Conservation (phyloP, 2,329 filamentous ascomycete genomes). For the Penicillium rolfsii region DNA sequence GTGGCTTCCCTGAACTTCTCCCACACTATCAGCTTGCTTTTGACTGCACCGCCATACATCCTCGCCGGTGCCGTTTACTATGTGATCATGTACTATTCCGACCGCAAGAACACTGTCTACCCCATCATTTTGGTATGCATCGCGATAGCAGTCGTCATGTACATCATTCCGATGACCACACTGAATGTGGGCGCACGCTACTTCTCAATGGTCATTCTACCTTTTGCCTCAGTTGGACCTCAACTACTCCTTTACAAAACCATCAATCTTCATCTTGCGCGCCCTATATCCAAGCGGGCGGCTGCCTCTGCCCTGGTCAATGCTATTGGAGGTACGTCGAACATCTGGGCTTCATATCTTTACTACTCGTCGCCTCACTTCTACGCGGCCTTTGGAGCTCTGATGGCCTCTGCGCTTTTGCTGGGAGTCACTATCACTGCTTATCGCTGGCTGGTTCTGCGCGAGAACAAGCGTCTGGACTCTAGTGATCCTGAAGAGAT, state of each 20-base stretch:
- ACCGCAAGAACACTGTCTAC: conserved; percentile 43
- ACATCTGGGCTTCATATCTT: conserved; percentile 33
- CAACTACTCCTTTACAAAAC: conserved; percentile 50
- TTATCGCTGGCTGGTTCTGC: conserved; percentile 44
- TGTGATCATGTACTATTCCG: conserved; percentile 42
- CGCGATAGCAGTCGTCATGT: conserved; percentile 40
- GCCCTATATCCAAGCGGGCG: conserved; percentile 49
- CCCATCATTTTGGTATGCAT: conserved; percentile 43
- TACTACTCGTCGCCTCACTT: conserved; percentile 38
- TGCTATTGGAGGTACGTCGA: conserved; percentile 32
- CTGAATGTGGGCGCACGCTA: conserved; percentile 46
- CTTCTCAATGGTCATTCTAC: conserved; percentile 50
- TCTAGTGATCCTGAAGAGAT: conserved; percentile 43
- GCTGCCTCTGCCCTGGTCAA: conserved; percentile 49
- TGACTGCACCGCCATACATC: conserved; percentile 54
- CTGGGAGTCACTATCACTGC: conserved; percentile 41
- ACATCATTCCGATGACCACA: conserved; percentile 45
- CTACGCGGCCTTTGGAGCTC: conserved; percentile 47
- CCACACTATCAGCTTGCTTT: conserved; percentile 47
- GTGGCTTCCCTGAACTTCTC: conserved; percentile 26
- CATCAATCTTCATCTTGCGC: conserved; percentile 47
- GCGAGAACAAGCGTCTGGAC: conserved; percentile 47
- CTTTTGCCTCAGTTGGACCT: conserved; percentile 45
- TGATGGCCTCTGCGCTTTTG: conserved; percentile 34
- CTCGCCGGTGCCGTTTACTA: conserved; percentile 45